These are phyloP conservation scores for Pharnaceum exiguum DNA, from an alignment of 148 eudicot genomes.

Conservation along the genomic window DNA sequence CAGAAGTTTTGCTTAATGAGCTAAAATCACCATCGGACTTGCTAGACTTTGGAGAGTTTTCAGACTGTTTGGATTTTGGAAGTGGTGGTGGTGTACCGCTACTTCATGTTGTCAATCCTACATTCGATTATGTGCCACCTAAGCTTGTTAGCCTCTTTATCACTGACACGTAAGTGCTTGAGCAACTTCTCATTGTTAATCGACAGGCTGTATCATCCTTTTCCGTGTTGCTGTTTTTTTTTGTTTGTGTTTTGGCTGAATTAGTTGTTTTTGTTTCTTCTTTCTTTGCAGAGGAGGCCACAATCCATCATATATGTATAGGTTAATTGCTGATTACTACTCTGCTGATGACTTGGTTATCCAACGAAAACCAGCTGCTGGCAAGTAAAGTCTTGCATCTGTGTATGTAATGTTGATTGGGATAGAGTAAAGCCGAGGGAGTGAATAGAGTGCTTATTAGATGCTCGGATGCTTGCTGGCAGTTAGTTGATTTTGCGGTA, in stretches of 20 bases:
- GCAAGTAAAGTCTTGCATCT: too few relatives aligned
- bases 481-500: too few relatives aligned
- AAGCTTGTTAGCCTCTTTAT: constrained; percentile 88
- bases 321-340: constrained; percentile 90
- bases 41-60: constrained; percentile 94
- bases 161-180: constrained; percentile 84
- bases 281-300: constrained; percentile 81
- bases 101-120: constrained; percentile 94
- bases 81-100: constrained; percentile 75
- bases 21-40: constrained; percentile 93
- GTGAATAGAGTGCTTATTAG: too few relatives aligned
- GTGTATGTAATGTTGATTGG: too few relatives aligned
- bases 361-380: constrained; percentile 51
- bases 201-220: neutral
- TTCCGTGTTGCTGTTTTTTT: neutral
- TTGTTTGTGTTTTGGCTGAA: neutral
- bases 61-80: constrained; percentile 93
- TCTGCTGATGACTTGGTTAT: constrained; percentile 88
- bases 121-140: constrained; percentile 97
- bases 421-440: too few relatives aligned
- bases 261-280: neutral
- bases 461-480: too few relatives aligned
- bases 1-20: constrained; percentile 90
- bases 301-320: constrained; percentile 92
- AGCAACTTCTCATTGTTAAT: neutral